Base-by-base conservation (phyloP, 176 grass and related monocot species). In the Dactylis glomerata region DNA sequence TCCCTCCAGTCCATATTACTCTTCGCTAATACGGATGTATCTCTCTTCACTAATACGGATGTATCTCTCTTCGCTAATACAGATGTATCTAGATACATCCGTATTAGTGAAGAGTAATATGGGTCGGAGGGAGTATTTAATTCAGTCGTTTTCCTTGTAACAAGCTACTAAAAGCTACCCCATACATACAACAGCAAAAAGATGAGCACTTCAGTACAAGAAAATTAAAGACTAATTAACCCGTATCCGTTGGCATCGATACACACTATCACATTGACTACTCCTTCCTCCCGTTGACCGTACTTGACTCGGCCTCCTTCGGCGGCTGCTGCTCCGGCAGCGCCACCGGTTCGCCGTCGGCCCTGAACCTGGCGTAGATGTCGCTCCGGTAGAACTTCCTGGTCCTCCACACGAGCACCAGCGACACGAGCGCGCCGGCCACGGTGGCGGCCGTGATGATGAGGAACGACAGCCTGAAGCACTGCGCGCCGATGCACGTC, bases 361-460 rank as follows among this genome's bases (percentile, higher is more conserved):
- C 78, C 73, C 88, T 88, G 76, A 90, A 93, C 79, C 83, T 88
- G 3, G 92, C 86, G 67, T 93, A 93, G 27, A 93, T 90, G 54
- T 93, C 92, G 9, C 92, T 31, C 82, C 63, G 90, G 79, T 93
- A 93, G 68, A 93, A 93, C 0, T 80, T 85, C 78, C 79, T 76
- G 11, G 92, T 93, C 79, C 92, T 82, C 88, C 88, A 90, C 1
- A 90, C 92, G 0, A 93, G 82, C 77, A 93, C 58, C 1, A 93
- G 82, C 67, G 92, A 88, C 0, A 93, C 88, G 12, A 88, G 49
- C 56, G 79, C 92, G 22, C 91, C 91, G n/a, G 76, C 51, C 0
- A 93, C 78, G 2, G 92, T 93, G 73, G 55, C 79, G 19, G 88
- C 92, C 0, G 88, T 93, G 46, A 90, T 93, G 57, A 93, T 93